Evolutionary conservation across 2,329 filamentous ascomycete species (phyloP).

Genomic region (Aspergillus sp.): DNA sequence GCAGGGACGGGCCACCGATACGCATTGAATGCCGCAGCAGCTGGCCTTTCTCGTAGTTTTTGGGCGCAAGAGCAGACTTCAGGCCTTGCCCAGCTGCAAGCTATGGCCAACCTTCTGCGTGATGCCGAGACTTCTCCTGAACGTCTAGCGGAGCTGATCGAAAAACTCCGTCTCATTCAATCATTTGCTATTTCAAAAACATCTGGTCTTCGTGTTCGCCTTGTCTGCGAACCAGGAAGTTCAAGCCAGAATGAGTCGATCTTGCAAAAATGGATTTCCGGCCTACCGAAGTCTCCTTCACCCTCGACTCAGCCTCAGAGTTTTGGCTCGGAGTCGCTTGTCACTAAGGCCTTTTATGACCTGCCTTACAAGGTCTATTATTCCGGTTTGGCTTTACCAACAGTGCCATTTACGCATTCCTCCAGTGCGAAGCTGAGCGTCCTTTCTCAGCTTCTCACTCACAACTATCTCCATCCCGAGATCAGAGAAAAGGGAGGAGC

Average conservation of each 20-base stretch:
- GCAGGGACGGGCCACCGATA: conserved; percentile 87
- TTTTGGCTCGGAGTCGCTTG: conserved; percentile 37
- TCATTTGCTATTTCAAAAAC: conserved; percentile 68
- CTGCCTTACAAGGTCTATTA: conserved; percentile 98
- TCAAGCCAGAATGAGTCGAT: conserved; percentile 67
- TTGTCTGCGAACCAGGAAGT: conserved; percentile 81
- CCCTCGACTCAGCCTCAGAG: conserved; percentile 33
- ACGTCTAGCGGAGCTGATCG: conserved; percentile 71
- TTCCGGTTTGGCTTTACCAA: conserved; percentile 76
- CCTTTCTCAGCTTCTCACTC: conserved; percentile 85
- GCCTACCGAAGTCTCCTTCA: conserved; percentile 51
- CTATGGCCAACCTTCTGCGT: conserved; percentile 69
- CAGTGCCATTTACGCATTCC: conserved; percentile 75
- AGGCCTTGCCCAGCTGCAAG: conserved; percentile 85
- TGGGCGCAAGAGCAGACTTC: conserved; percentile 79
- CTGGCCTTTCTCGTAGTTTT: conserved; percentile 70
- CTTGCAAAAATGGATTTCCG: conserved; percentile 68
- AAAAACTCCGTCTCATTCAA: conserved; percentile 84
- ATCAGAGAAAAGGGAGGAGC: conserved; percentile 97
- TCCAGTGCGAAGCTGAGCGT: conserved; percentile 81
- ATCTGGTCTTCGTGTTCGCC: conserved; percentile 70
- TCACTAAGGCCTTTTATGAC: conserved; percentile 79
- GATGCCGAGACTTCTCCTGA: conserved; percentile 70
- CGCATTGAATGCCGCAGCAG: conserved; percentile 79
- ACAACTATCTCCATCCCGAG: conserved; percentile 95